phyloP scores from a whole-genome alignment of 192 early-diverging fungal genomes.

The Umbelopsis isabellina region DNA sequence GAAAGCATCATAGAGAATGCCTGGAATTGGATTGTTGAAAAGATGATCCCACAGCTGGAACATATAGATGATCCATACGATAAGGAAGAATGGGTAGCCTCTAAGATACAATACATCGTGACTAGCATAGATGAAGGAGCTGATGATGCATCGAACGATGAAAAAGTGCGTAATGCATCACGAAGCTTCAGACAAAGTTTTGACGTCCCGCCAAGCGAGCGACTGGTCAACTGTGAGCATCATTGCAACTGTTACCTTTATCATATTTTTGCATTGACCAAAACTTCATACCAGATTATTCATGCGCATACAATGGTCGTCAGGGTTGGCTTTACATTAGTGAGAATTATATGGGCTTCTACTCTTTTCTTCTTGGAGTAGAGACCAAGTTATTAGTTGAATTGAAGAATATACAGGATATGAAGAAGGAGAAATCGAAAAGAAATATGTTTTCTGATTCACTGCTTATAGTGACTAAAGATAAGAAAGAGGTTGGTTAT shows the following conservation, averaged over 20 bases:
- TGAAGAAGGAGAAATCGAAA: slow-evolving; percentile 86
- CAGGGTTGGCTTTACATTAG: slow-evolving; percentile 99
- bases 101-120: slow-evolving; percentile 84
- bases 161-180: slow-evolving; percentile 86
- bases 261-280: neutral
- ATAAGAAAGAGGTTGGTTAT: slow-evolving; percentile 66
- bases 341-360: slow-evolving; percentile 91
- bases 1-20: slow-evolving; percentile 79
- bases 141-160: slow-evolving; percentile 83
- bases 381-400: slow-evolving; percentile 92
- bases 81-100: slow-evolving; percentile 80
- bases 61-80: slow-evolving; percentile 76
- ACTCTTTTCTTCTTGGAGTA: slow-evolving; percentile 90
- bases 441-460: slow-evolving; percentile 89
- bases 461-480: slow-evolving; percentile 83
- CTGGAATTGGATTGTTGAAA: slow-evolving; percentile 86
- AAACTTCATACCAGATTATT: slow-evolving; percentile 66
- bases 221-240: slow-evolving; percentile 85
- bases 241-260: neutral
- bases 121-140: slow-evolving; percentile 68
- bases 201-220: slow-evolving; percentile 76
- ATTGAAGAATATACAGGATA: slow-evolving; percentile 88
- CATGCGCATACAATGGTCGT: slow-evolving; percentile 81
- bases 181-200: slow-evolving; percentile 90
- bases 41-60: slow-evolving; percentile 46